phyloP scores from a whole-genome alignment of 2,329 filamentous ascomycete species.

The Fusarium tupiense region DNA sequence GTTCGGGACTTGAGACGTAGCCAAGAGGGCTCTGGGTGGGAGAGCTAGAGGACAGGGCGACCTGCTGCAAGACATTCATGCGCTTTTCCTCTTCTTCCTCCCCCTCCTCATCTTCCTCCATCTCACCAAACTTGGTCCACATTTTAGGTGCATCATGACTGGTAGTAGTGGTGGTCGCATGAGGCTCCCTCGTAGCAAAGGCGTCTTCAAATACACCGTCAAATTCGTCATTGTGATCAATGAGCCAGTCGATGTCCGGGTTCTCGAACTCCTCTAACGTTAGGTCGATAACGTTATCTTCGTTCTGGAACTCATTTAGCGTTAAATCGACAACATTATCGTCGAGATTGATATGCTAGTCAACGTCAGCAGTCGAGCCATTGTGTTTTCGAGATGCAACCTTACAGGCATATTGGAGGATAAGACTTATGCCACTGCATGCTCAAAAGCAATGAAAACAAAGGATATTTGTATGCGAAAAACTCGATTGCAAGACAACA shows the following conservation, averaged over 20 bases:
- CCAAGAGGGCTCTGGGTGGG: neutral
- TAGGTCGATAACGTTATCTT: slow-evolving; percentile 5
- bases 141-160: slow-evolving; percentile 5
- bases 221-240: neutral
- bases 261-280: neutral
- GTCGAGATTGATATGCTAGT: slow-evolving; percentile 8
- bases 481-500: neutral
- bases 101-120: slow-evolving; percentile 3
- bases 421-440: slow-evolving; percentile 8
- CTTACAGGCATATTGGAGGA: slow-evolving; percentile 27
- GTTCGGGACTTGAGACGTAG: neutral
- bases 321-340: slow-evolving; percentile 11
- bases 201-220: slow-evolving; percentile 14
- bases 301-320: neutral
- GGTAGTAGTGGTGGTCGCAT: neutral
- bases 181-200: slow-evolving; percentile 9
- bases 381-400: too few species aligned
- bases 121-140: slow-evolving; percentile 34
- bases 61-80: slow-evolving; percentile 4
- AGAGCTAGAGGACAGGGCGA: slow-evolving; percentile 12
- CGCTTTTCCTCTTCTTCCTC: slow-evolving; percentile 3
- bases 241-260: slow-evolving; percentile 1
- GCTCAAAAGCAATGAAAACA: neutral
- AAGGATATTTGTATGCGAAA: neutral
- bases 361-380: neutral